These are phyloP conservation scores for Suillus hirtellus DNA, from an alignment of 768 basidiomycete species.

Conservation along the genomic window DNA sequence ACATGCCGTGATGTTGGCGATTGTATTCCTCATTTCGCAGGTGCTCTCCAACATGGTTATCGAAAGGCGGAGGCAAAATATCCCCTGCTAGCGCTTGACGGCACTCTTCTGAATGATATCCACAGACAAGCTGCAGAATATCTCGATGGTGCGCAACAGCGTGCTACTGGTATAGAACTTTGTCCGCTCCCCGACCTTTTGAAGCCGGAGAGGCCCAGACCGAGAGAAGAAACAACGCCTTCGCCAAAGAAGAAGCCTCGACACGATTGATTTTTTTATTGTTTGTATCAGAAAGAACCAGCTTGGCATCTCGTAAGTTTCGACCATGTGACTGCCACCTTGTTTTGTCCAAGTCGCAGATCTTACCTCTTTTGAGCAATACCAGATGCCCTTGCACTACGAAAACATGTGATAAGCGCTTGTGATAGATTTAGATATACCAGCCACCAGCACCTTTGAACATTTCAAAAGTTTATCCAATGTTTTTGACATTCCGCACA, in stretches of 20 bases:
- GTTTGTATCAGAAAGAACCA: too few relatives aligned
- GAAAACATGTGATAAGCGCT: background rate
- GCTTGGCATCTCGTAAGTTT: too few relatives aligned
- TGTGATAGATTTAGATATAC: background rate
- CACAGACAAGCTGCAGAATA: background rate
- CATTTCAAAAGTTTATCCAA: constrained; percentile 16
- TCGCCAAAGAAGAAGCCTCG: background rate
- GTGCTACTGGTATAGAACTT: background rate
- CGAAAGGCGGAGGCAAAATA: too few relatives aligned
- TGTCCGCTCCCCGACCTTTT: background rate
- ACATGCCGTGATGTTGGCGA: too few relatives aligned
- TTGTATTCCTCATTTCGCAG: too few relatives aligned
- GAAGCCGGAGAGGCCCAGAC: background rate
- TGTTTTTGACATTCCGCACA: constrained; percentile 18
- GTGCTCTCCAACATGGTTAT: too few relatives aligned
- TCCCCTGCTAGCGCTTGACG: too few relatives aligned
- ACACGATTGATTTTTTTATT: background rate
- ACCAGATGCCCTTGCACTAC: too few relatives aligned
- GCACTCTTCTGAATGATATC: too few relatives aligned
- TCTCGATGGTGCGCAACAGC: background rate
- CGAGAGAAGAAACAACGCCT: background rate
- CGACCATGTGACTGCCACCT: too few relatives aligned
- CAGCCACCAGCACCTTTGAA: constrained; percentile 9
- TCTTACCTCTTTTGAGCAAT: too few relatives aligned
- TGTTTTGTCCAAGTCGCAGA: constrained; percentile 28